Evolutionary conservation across 352 stramenopile species (phyloP), one percentile per base, ranked within the genome.

Genomic region (Pythium pyrilobum): DNA sequence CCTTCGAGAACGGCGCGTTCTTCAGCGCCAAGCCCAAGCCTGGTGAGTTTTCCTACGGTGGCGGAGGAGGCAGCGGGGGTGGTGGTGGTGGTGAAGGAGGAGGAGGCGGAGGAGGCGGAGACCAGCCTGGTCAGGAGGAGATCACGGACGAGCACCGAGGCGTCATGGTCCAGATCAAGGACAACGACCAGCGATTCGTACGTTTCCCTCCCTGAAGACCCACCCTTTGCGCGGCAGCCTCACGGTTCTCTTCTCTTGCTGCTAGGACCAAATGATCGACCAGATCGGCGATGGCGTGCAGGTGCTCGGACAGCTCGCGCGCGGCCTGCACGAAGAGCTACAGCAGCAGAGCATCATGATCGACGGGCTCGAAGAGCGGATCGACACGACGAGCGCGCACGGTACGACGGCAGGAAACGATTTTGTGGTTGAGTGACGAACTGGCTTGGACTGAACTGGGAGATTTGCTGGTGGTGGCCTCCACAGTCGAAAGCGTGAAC

Each of bases 261-360:
- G 21, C 8, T 58, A 93, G 83, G 83, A 94, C 39, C 72, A 84
- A 64, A 88, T 92, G 42, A 90, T 92, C 40, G 81, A 94, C 18
- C 83, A 94, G 59, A 91, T 94, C 53, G 81, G 83, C 18, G 77
- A 71, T 9, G 81, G 81, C 9, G 83, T 94, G 18, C 76, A 90
- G 52, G 76, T 83, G 28, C 71, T 94, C n/a, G 79, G 79, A 10
- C 74, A 86, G 50, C 66, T 92, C 11, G 83, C 81, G 9, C 77
- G 81, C 21, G 84, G 84, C 32, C 52, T 94, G 20, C 89, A 92
- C 48, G 79, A 94, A 40, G 83, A 94, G 62, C 64, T 94, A 25
- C 77, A 89, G 55, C 81, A 94, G 52, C 83, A 94, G 45, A 85
- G 77, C 47, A 87, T 94, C 52, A 94, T 94, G 83, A 89, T 92